Percentiles rank a stretch among this genome's conserved stretches.
Conservation (phyloP, 2,329 filamentous ascomycete species). For the Fusarium brachygibbosum region DNA sequence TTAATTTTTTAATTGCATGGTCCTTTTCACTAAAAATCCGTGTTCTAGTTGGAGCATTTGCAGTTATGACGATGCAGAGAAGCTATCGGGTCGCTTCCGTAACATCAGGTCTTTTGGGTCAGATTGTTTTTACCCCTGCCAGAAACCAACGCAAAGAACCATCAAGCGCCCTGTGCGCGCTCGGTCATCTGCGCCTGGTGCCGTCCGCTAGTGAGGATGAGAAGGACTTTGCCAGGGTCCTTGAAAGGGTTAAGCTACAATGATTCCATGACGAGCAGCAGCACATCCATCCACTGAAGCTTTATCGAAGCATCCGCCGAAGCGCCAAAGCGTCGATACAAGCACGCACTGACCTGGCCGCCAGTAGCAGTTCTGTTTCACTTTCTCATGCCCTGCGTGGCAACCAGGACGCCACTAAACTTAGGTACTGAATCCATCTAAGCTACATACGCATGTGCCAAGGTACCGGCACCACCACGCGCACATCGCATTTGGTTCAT, state of each 20-base stretch:
- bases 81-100: slow-evolving; percentile 42
- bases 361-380: slow-evolving; percentile 37
- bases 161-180: slow-evolving; percentile 47
- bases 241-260: slow-evolving; percentile 28
- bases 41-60: slow-evolving; percentile 12
- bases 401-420: slow-evolving; percentile 34
- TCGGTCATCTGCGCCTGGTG: slow-evolving; percentile 52
- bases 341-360: slow-evolving; percentile 41
- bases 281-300: slow-evolving; percentile 38
- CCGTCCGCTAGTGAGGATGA: slow-evolving; percentile 42
- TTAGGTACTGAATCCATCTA: slow-evolving; percentile 25
- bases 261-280: slow-evolving; percentile 42
- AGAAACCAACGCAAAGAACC: slow-evolving; percentile 30
- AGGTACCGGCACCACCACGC: slow-evolving; percentile 40
- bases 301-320: slow-evolving; percentile 46
- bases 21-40: slow-evolving; percentile 2
- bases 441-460: slow-evolving; percentile 28
- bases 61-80: slow-evolving; percentile 20
- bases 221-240: slow-evolving; percentile 38
- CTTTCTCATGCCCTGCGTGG: slow-evolving; percentile 34
- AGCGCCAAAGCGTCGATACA: slow-evolving; percentile 34
- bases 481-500: slow-evolving; percentile 6
- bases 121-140: slow-evolving; percentile 23
- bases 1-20: slow-evolving; percentile 19
- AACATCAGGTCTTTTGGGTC: slow-evolving; percentile 17